Base-by-base conservation (phyloP, 2,329 filamentous ascomycete species). In the Penicillium sp. region DNA sequence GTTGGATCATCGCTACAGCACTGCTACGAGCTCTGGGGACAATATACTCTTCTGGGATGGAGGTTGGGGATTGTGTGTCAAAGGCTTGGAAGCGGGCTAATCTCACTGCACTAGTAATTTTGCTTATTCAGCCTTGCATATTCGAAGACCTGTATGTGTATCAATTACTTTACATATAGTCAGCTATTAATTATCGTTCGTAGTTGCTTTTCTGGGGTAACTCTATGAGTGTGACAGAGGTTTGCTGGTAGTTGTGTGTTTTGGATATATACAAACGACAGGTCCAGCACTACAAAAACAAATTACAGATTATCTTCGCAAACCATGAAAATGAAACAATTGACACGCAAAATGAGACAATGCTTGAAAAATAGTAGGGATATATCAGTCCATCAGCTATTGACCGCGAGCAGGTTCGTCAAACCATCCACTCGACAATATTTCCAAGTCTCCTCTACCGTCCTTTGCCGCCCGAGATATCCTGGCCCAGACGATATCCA, bases 401-500 rank as follows among this genome's bases (percentile, higher is more conserved):
- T 44, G 13, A 46, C 27, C 13, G 13, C 34, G 40, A 40, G 46
- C 16, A 52, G 38, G 46, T 54, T 45, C 46, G 23, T 52, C 27
- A 39, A 18, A 21, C 18, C 21, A 39, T 9, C 40, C 45, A 25
- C 47, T 56, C 41, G 41, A 40, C 41, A 51, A 46, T 39, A 44
- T 42, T 41, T 29, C 44, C 35, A 38, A 21, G 47, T 49, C 8
- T 35, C 18, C 23, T 56, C 32, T 62, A 68, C 58, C 68, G 64
- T 37, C 64, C 65, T 69, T 84, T 85, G 50, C 86, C 86, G 47
- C 87, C 87, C 18, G 87, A 86, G 72, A 91, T 90, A 69, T 90
- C 88, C 74, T 91, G 88, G 27, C 89, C 89, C 64, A 96, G 79
- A 57, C 91, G 82, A 78, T 99, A 99, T 64, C 91, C 91, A 44